These are phyloP conservation scores for Erythrophleum ivorense DNA, from an alignment of 331 rosid species.

Conservation along the genomic window DNA sequence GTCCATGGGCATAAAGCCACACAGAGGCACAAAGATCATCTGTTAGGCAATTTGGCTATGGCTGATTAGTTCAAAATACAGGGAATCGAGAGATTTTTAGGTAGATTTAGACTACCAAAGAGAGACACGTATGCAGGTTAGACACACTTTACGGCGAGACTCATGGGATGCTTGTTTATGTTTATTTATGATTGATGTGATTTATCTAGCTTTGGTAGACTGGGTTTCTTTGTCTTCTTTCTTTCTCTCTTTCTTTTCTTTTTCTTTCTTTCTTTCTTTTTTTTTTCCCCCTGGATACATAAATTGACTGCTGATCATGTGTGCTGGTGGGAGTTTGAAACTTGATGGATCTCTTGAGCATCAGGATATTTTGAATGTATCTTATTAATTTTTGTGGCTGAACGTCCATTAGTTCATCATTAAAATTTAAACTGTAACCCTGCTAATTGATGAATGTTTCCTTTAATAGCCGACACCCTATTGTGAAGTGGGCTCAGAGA, in stretches of 20 bases:
- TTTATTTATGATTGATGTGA: not conserved
- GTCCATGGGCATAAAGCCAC: no score
- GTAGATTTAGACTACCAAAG: not conserved
- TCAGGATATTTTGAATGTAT: not conserved
- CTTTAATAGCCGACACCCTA: conserved; percentile 50
- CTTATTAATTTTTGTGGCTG: no score
- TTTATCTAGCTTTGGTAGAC: not conserved
- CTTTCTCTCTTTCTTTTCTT: no score
- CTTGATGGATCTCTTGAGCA: not conserved
- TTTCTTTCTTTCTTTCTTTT: no score
- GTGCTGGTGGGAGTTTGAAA: conserved; percentile 2
- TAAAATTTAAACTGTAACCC: not conserved
- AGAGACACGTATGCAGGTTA: not conserved
- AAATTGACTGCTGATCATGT: not conserved
- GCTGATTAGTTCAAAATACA: no score
- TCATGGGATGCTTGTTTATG: not conserved
- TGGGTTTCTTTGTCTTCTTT: not conserved
- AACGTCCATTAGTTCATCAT: not conserved
- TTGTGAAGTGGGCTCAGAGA: conserved; percentile 55
- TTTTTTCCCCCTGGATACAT: not conserved
- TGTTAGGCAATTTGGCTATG: no score
- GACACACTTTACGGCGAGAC: not conserved
- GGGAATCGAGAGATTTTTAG: no score
- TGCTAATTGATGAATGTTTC: not conserved
- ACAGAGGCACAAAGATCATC: no score